phyloP scores from a whole-genome alignment of 805 yeast species.

The Millerozyma acaciae region DNA sequence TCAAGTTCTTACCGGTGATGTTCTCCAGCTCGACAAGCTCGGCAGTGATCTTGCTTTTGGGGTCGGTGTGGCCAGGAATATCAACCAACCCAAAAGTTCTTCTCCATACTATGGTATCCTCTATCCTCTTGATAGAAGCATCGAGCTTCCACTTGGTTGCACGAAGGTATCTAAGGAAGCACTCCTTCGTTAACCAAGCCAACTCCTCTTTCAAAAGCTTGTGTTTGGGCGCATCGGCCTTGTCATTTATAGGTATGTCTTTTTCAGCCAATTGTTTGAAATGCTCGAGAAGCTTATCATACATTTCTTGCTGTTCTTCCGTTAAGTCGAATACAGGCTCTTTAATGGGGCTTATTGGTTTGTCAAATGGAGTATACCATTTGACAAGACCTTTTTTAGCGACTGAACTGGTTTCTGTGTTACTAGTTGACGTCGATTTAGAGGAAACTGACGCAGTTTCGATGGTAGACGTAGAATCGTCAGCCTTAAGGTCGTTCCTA shows the following conservation, averaged over 20 bases:
- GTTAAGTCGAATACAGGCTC: slow-evolving; percentile 28
- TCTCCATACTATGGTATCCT: slow-evolving; percentile 51
- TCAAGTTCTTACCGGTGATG: slow-evolving; percentile 50
- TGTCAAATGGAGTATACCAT: slow-evolving; percentile 36
- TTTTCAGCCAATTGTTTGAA: slow-evolving; percentile 22
- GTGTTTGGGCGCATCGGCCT: slow-evolving; percentile 17
- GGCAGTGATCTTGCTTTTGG: slow-evolving; percentile 31
- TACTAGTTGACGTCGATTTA: slow-evolving; percentile 10
- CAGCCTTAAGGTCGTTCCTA: slow-evolving; percentile 2
- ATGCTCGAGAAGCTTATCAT: slow-evolving; percentile 24
- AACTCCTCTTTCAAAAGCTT: slow-evolving; percentile 29
- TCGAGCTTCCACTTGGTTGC: slow-evolving; percentile 50
- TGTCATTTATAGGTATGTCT: slow-evolving; percentile 29
- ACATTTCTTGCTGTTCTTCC: slow-evolving; percentile 28
- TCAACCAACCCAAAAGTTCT: slow-evolving; percentile 46
- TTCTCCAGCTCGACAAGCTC: slow-evolving; percentile 46
- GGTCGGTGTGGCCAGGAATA: slow-evolving; percentile 24
- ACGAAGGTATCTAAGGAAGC: slow-evolving; percentile 47
- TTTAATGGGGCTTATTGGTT: slow-evolving; percentile 32
- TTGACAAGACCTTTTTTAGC: slow-evolving; percentile 23
- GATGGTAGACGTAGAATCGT: not conserved
- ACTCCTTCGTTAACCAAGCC: slow-evolving; percentile 50
- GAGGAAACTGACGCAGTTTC: slow-evolving; percentile 18
- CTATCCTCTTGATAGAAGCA: slow-evolving; percentile 41
- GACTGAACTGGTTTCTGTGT: slow-evolving; percentile 2